Conservation (phyloP, 805 yeast genomes). For the Millerozyma acaciae region DNA sequence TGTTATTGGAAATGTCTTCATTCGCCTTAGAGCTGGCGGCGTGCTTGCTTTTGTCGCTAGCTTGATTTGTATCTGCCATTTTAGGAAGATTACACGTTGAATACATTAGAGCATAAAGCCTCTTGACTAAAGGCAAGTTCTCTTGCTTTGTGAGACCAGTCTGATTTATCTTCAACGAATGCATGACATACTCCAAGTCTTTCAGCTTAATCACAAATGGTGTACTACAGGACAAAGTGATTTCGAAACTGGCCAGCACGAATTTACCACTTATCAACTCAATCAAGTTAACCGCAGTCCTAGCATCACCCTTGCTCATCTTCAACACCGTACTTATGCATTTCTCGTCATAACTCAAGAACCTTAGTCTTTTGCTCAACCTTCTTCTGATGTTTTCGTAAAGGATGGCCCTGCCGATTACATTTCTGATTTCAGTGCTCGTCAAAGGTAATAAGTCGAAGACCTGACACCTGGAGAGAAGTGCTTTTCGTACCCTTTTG, state of each 20-base stretch:
- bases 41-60: no score
- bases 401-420: conserved; percentile 56
- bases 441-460: conserved; percentile 60
- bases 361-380: conserved; percentile 4
- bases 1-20: no score
- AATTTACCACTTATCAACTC: conserved; percentile 24
- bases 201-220: conserved; percentile 5
- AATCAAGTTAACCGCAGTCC: conserved; percentile 30
- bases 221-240: no score
- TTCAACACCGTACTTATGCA: conserved; percentile 14
- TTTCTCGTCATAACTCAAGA: conserved; percentile 13
- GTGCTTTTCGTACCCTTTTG: conserved; percentile 74
- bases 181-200: conserved; percentile 8
- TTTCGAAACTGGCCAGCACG: no score
- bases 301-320: conserved; percentile 27
- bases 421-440: conserved; percentile 44
- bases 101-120: background rate
- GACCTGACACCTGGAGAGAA: conserved; percentile 79
- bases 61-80: no score
- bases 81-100: no score
- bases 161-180: conserved; percentile 9
- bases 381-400: conserved; percentile 27
- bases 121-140: conserved; percentile 9
- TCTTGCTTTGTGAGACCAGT: conserved; percentile 15
- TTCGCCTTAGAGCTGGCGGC: no score